Evolutionary conservation across 352 stramenopile genomes (phyloP).

Genomic region (Pythium scleroteichum): DNA sequence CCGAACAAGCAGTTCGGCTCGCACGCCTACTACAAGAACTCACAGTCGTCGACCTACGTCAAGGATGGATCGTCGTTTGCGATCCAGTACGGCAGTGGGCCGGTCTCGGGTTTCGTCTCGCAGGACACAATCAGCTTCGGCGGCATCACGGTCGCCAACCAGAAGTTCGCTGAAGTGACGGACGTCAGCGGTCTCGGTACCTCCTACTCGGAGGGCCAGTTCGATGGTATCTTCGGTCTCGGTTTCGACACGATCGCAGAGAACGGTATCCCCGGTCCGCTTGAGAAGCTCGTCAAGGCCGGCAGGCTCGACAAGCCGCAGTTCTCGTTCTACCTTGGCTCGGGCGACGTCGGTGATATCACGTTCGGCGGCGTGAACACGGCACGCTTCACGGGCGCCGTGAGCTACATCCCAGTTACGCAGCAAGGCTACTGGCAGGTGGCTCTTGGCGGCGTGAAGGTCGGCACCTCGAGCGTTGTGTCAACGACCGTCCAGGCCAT

Average conservation of each 20-base stretch:
- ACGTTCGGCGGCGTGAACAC: slow-evolving; percentile 82
- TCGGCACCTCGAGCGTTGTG: slow-evolving; percentile 29
- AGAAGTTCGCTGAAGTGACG: slow-evolving; percentile 95
- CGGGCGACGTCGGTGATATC: slow-evolving; percentile 64
- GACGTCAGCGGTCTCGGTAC: slow-evolving; percentile 94
- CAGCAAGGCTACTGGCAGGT: slow-evolving; percentile 70
- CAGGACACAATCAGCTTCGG: slow-evolving; percentile 84
- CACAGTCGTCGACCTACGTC: slow-evolving; percentile 83
- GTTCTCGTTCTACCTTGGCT: slow-evolving; percentile 96
- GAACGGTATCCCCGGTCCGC: slow-evolving; percentile 90
- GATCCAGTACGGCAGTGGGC: slow-evolving; percentile 94
- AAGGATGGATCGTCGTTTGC: slow-evolving; percentile 91
- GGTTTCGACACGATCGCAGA: slow-evolving; percentile 94
- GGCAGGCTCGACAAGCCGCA: slow-evolving; percentile 85
- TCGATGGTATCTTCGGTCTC: slow-evolving; percentile 97
- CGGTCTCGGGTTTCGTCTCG: slow-evolving; percentile 91
- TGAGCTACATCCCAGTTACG: slow-evolving; percentile 87
- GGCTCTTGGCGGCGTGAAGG: slow-evolving; percentile 67
- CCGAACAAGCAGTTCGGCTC: slow-evolving; percentile 66
- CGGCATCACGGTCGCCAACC: slow-evolving; percentile 58
- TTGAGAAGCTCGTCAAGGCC: slow-evolving; percentile 92
- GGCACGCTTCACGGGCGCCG: slow-evolving; percentile 92
- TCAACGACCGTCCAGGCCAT: slow-evolving; percentile 78
- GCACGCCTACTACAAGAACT: slow-evolving; percentile 87
- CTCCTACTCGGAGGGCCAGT: slow-evolving; percentile 94